Base-by-base conservation (phyloP, 2,329 filamentous ascomycete genomes). In the Rutstroemia sp. region DNA sequence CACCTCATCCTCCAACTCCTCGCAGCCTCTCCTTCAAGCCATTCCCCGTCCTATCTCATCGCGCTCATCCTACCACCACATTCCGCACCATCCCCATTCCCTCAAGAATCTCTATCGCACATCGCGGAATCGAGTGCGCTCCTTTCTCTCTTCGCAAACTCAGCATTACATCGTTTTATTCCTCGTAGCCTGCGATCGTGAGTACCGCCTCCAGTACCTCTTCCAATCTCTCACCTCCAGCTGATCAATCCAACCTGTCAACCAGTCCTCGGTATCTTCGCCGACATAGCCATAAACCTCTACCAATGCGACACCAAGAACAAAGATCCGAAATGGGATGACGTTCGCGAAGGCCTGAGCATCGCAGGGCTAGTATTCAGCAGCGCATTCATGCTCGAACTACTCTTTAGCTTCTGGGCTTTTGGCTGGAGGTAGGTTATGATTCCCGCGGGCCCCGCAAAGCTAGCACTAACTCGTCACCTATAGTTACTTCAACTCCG, bases 371-470 rank as follows among this genome's bases (percentile, higher is more conserved):
- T 87, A 46, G 72, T 80, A 2, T 82, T 88, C 65, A 85, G 81
- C 55, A 80, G 76, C 61, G 64, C 87, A 27, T 89, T 89, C 67
- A 75, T 88, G 73, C 63, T 77, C 0, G 86, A 89, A 70, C 69
- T 88, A 68, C 54, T 78, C 9, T 70, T 78, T 2, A 79, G 76
- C 30, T 68, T 87, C 2, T 81, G 82, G 73, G 81, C 81, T 3
- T 87, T 84, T 72, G 84, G 84, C 2, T 69, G 74, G 34, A 63
- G 71, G 82, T 87, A 36, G 12, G n/a, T 9, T 16, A 23, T 12
- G 34, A 12, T 47, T 12, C 10, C 16, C 4, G 25, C 10, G 3
- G n/a, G 7, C 7, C 38, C 16, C 2, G 25, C 19, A 4, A 16
- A 48, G 16, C 34, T 53, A 30, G 46, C 12, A 17, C 19, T 39